Base-by-base conservation (phyloP, 2,329 filamentous ascomycete genomes). In the Orbilia brochopaga region DNA sequence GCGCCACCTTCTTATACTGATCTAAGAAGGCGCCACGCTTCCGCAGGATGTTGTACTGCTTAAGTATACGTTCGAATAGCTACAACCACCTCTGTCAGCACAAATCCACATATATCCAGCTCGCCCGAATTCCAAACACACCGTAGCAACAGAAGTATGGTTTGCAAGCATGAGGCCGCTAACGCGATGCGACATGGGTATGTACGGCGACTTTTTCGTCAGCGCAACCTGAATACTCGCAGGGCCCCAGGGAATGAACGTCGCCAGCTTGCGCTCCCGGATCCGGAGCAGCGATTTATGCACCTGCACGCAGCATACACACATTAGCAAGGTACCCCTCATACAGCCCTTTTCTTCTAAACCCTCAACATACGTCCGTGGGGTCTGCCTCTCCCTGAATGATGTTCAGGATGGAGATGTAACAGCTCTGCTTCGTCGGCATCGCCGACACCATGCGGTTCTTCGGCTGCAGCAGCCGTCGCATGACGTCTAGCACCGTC, bases 391-490 rank as follows among this genome's bases (percentile, higher is more conserved):
- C 94, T 77, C 94, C 94, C 83, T 97, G 94, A 77, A 99, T 99
- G 77, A 99, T 96, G 80, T 99, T 97, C 74, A 99, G 84, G 76
- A 99, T 97, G 53, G 92, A 96, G 78, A 99, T 97, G 82, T 99
- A 99, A 83, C 94, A 99, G 81, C 92, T 97, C 82, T 91, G 95
- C 83, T 97, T 97, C 77, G 90, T 90, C 0, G 93, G 92, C 64
- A 92, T 89, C 21, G 94, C 96, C 23, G 92, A 96, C 51, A 99
- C 94, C 94, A 99, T 99, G 79, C 95, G 88, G 81, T 99, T 99
- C 84, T 99, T 99, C 42, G 94, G 94, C 81, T 99, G 95, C 67
- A 99, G 83, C 23, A 99, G 83, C 69, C 94, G 86, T 65, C 94
- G 87, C 94, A 99, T 99, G 74, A 99, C 95, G 79, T 99, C 94